phyloP scores from a whole-genome alignment of 129 eudicot species.

The Ambrosia artemisiifolia region DNA sequence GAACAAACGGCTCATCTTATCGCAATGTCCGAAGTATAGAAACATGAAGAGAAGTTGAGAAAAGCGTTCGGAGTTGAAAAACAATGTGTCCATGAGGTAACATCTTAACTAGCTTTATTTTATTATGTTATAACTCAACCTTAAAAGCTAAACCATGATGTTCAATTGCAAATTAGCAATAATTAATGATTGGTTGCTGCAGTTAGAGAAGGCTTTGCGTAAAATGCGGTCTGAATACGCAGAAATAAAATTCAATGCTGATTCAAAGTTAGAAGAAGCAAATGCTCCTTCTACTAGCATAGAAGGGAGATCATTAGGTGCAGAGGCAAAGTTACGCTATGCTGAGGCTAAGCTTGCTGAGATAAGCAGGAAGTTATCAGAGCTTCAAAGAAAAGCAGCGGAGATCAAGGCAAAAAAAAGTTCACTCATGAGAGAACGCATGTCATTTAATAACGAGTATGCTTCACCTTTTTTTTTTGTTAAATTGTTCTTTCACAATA shows the following conservation, averaged over 20 bases:
- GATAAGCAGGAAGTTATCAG: slow-evolving; percentile 88
- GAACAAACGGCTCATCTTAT: slow-evolving; percentile 71
- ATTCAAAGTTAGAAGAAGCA: slow-evolving; percentile 88
- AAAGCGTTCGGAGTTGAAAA: slow-evolving; percentile 94
- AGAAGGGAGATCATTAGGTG: slow-evolving; percentile 86
- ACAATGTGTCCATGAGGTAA: slow-evolving; percentile 85
- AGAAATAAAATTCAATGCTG: slow-evolving; percentile 87
- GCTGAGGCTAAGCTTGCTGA: slow-evolving; percentile 98
- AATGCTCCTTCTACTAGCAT: slow-evolving; percentile 63
- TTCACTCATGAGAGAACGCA: slow-evolving; percentile 78
- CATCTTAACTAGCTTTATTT: slow-evolving; percentile 3
- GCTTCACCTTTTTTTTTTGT: slow-evolving; percentile 21
- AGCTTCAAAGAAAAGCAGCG: slow-evolving; percentile 66
- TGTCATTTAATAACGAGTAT: slow-evolving; percentile 81
- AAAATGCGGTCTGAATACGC: slow-evolving; percentile 94
- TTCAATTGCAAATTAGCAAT: no score
- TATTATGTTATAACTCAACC: slow-evolving; percentile 5
- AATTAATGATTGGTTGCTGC: slow-evolving; percentile 33
- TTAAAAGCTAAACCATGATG: no score
- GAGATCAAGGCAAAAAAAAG: slow-evolving; percentile 75
- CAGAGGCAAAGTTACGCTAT: slow-evolving; percentile 73
- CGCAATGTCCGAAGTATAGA: slow-evolving; percentile 78
- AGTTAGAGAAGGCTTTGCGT: slow-evolving; percentile 90
- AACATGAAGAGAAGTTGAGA: slow-evolving; percentile 82
- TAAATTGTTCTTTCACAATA: background rate